phyloP scores from a whole-genome alignment of 257 asterid genomes.

The Nicotiana paniculata region DNA sequence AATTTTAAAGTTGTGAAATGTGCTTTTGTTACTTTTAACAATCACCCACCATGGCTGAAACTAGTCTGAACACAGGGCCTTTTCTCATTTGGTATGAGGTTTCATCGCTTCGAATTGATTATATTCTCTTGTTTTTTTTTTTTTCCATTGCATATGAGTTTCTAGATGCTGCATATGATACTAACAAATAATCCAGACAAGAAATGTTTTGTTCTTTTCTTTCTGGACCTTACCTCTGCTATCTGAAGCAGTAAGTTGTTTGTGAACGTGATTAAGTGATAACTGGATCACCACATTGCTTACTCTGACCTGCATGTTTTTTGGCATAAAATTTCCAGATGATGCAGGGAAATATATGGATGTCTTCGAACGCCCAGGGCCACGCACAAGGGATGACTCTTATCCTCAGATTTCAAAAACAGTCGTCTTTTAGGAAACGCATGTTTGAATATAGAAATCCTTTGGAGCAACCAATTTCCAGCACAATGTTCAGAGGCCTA shows the following conservation, averaged over 20 bases:
- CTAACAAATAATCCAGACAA: neutral
- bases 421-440: conserved; percentile 29
- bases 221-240: neutral
- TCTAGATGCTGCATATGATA: neutral
- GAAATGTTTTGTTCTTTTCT: neutral
- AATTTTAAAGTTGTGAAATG: neutral
- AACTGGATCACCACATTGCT: neutral
- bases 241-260: neutral
- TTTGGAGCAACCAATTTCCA: conserved; percentile 8
- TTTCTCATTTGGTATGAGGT: neutral
- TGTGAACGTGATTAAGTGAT: neutral
- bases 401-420: conserved; percentile 32
- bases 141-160: neutral
- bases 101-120: neutral
- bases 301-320: neutral
- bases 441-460: conserved; percentile 24
- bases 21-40: neutral
- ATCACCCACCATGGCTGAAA: neutral
- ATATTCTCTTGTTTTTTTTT: neutral
- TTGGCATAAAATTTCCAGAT: conserved; percentile 21
- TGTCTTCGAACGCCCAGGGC: conserved; percentile 29
- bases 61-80: neutral
- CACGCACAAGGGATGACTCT: conserved; percentile 34
- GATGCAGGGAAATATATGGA: conserved; percentile 50
- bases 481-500: conserved; percentile 28